phyloP scores from a whole-genome alignment of 176 grass and related monocot genomes.

The Areca catechu region DNA sequence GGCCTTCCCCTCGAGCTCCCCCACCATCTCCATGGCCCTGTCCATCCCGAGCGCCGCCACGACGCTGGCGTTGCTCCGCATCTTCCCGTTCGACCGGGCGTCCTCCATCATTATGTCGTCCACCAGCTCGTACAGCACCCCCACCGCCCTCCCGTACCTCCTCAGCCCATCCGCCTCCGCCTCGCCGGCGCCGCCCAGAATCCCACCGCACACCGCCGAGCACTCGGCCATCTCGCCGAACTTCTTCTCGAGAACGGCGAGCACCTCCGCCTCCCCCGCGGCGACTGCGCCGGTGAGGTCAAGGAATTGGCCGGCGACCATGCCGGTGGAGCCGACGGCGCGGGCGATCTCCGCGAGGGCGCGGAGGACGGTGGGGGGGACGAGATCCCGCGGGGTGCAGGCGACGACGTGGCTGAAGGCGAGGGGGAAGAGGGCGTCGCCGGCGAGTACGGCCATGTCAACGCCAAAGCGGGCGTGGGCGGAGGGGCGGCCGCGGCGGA shows the following conservation, averaged over 20 bases:
- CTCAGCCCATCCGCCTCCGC: conserved; percentile 61
- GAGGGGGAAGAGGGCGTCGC: conserved; percentile 83
- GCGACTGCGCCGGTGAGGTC: conserved; percentile 56
- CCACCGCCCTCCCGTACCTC: conserved; percentile 66
- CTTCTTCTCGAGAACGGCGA: conserved; percentile 78
- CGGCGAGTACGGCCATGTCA: conserved; percentile 61
- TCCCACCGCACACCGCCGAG: conserved; percentile 77
- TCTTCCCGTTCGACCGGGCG: conserved; percentile 37
- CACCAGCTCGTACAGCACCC: conserved; percentile 81
- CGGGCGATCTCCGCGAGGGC: conserved; percentile 76
- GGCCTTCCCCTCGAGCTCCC: conserved; percentile 63
- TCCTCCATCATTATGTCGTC: conserved; percentile 72
- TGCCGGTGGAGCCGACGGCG: conserved; percentile 77
- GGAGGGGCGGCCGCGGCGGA: conserved; percentile 59
- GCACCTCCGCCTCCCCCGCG: conserved; percentile 59
- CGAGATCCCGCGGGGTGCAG: conserved; percentile 35
- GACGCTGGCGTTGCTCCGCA: conserved; percentile 70
- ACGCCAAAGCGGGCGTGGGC: conserved; percentile 67
- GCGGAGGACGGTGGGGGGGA: conserved; percentile 44
- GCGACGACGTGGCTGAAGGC: conserved; percentile 60
- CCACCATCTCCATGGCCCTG: conserved; percentile 63
- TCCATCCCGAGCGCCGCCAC: conserved; percentile 54
- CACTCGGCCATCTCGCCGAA: conserved; percentile 94
- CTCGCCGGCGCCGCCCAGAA: conserved; percentile 52
- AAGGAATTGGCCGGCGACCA: conserved; percentile 76